Percentiles rank a stretch among this genome's conserved stretches.
These are phyloP conservation scores for Aureobasidium mangrovei DNA, from an alignment of 2,329 filamentous ascomycete genomes.

Conservation along the genomic window DNA sequence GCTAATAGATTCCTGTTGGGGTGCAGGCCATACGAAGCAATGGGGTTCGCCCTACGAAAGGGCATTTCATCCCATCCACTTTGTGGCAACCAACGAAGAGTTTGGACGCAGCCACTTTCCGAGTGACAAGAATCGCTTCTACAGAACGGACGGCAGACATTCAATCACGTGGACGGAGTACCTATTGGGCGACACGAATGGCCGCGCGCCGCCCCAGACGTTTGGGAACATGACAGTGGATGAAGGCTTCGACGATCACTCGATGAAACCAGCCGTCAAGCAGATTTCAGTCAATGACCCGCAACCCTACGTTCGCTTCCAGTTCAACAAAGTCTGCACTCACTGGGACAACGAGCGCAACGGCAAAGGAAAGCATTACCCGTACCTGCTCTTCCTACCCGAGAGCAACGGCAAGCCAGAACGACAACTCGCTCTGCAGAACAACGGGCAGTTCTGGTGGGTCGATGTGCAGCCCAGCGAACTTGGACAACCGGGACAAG, in stretches of 20 bases:
- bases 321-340: conserved; percentile 68
- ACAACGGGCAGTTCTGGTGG: conserved; percentile 76
- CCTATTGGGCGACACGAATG: conserved; percentile 50
- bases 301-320: conserved; percentile 51
- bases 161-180: conserved; percentile 74
- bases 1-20: conserved; percentile 87
- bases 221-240: conserved; percentile 39
- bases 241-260: conserved; percentile 45
- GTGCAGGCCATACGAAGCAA: conserved; percentile 61
- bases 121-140: conserved; percentile 57
- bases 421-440: conserved; percentile 60
- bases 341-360: conserved; percentile 72
- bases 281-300: conserved; percentile 9
- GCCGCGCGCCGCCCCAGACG: conserved; percentile 36
- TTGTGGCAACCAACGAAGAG: conserved; percentile 61
- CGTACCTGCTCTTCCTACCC: conserved; percentile 61
- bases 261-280: conserved; percentile 49
- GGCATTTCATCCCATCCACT: conserved; percentile 55
- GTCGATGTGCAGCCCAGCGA: conserved; percentile 57
- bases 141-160: conserved; percentile 59
- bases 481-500: conserved; percentile 60
- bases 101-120: conserved; percentile 81
- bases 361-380: conserved; percentile 55
- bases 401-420: conserved; percentile 59
- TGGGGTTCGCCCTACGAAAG: conserved; percentile 53